phyloP scores from a whole-genome alignment of 176 grass and related monocot species.

The Aegilops tauschii region DNA sequence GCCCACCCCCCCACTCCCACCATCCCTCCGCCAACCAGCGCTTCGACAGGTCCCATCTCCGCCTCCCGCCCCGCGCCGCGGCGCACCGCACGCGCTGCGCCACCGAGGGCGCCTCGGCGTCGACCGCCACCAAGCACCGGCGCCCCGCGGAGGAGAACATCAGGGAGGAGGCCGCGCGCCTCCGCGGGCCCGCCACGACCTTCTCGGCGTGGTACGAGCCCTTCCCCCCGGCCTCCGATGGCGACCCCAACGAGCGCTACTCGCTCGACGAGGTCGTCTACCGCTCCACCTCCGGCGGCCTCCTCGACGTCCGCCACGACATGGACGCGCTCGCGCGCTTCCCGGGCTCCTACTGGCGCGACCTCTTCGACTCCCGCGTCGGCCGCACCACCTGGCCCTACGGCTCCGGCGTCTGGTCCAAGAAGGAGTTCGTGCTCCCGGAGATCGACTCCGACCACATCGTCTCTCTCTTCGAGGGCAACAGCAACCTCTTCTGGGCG shows the following conservation, averaged over 20 bases:
- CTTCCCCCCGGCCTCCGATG: constrained; percentile 29
- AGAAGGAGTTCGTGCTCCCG: constrained; percentile 80
- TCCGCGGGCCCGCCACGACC: constrained; percentile 16
- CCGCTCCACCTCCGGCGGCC: constrained; percentile 59
- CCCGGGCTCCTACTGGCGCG: constrained; percentile 68
- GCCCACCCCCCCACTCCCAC: constrained; percentile 35
- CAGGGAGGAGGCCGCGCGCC: constrained; percentile 61
- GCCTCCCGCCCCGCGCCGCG: not conserved
- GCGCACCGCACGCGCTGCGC: constrained; percentile 31
- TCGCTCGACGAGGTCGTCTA: constrained; percentile 75
- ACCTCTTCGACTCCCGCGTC: constrained; percentile 68
- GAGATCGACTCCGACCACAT: constrained; percentile 80
- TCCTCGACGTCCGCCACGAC: constrained; percentile 67
- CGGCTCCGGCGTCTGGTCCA: constrained; percentile 72
- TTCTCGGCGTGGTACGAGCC: constrained; percentile 59
- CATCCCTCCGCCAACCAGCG: not conserved
- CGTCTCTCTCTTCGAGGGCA: constrained; percentile 79
- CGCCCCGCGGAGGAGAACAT: constrained; percentile 84
- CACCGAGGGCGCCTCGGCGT: constrained; percentile 26
- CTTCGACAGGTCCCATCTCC: not conserved
- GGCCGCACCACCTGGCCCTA: constrained; percentile 70
- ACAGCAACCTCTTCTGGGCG: constrained; percentile 81
- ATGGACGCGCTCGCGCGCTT: constrained; percentile 55
- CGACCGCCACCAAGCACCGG: constrained; percentile 44
- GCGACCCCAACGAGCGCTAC: constrained; percentile 51